Evolutionary conservation across 768 basidiomycete genomes (phyloP).

Genomic region (Lactarius sp.): DNA sequence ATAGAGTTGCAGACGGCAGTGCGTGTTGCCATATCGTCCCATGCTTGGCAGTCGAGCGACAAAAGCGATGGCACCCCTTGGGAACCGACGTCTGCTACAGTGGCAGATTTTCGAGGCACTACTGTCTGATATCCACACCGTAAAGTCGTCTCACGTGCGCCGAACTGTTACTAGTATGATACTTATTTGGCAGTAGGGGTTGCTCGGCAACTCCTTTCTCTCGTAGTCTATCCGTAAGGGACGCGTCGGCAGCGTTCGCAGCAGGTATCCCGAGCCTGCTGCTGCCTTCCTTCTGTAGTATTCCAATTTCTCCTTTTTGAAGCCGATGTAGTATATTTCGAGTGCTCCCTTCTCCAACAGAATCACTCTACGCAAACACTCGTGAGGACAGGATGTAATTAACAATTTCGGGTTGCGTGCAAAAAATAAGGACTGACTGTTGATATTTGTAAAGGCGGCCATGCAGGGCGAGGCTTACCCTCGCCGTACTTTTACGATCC

Average conservation of each 20-base stretch:
- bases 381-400: conserved; percentile 10
- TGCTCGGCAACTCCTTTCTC: conserved; percentile 57
- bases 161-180: not conserved
- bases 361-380: conserved; percentile 47
- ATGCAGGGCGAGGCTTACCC: conserved; percentile 41
- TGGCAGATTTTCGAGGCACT: not conserved
- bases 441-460: conserved; percentile 71
- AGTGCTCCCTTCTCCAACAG: conserved; percentile 60
- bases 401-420: conserved; percentile 41
- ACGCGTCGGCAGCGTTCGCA: conserved; percentile 72
- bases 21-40: not conserved
- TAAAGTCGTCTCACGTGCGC: not conserved
- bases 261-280: conserved; percentile 70
- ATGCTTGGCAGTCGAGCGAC: not conserved
- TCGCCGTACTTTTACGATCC: conserved; percentile 23
- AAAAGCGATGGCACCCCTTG: not conserved
- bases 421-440: conserved; percentile 71
- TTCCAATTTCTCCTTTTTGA: conserved; percentile 71
- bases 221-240: conserved; percentile 52
- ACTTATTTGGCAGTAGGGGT: conserved; percentile 52
- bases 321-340: conserved; percentile 75
- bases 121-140: not conserved
- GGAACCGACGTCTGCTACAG: not conserved
- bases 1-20: not conserved
- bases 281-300: conserved; percentile 51